Conservation (phyloP, 495 filamentous ascomycete species). For the Penicillium subrubescens region DNA sequence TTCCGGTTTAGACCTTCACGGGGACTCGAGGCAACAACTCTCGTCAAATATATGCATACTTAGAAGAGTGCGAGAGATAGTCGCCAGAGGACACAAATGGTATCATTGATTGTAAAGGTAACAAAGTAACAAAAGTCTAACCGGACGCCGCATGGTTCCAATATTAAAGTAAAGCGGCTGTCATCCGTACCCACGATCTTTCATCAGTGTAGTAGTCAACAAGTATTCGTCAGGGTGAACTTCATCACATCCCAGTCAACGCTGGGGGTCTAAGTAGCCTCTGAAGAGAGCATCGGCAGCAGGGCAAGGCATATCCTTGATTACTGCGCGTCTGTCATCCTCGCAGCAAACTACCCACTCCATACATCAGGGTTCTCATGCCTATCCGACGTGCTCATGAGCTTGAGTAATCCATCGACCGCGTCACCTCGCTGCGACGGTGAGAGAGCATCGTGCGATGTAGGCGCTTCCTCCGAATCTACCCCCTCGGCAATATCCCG, state of each 20-base stretch:
- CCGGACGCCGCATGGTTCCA: slow-evolving; percentile 20
- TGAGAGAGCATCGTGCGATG: slow-evolving; percentile 16
- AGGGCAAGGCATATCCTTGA: background rate
- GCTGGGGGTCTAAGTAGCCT: background rate
- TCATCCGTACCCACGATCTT: background rate
- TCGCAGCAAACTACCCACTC: slow-evolving; percentile 14
- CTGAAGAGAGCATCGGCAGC: background rate
- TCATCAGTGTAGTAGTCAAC: background rate
- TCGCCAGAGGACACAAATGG: slow-evolving; percentile 20
- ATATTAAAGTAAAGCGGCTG: slow-evolving; percentile 13
- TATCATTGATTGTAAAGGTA: slow-evolving; percentile 29
- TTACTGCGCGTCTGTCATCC: background rate
- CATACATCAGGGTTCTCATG: slow-evolving; percentile 23
- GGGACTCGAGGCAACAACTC: background rate
- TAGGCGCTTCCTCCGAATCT: slow-evolving; percentile 13
- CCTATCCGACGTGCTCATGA: slow-evolving; percentile 40
- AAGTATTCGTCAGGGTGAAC: slow-evolving; percentile 14
- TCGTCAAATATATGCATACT: background rate
- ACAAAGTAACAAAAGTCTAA: slow-evolving; percentile 14
- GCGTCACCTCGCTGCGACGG: slow-evolving; percentile 45
- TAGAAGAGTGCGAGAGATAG: too few species aligned
- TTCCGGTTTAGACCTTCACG: background rate
- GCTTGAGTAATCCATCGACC: slow-evolving; percentile 44
- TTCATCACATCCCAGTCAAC: slow-evolving; percentile 3
- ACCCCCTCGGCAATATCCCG: slow-evolving; percentile 13